These are phyloP conservation scores for Odonthalia washingtoniensis DNA, from an alignment of 31 red algal genomes.

Conservation along the genomic window DNA sequence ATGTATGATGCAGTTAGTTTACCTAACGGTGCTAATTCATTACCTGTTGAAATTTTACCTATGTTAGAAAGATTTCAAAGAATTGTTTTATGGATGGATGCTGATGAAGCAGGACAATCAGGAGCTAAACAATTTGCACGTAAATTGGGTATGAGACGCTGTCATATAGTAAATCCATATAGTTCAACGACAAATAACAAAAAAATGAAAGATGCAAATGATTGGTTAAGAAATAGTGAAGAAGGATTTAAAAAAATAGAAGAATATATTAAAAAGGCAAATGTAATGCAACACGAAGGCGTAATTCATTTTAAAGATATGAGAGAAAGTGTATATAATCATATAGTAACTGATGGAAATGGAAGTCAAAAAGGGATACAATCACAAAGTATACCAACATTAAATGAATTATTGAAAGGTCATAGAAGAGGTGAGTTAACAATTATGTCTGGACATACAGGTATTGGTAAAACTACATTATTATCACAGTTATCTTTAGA, in stretches of 20 bases:
- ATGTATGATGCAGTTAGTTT: conserved; percentile 71
- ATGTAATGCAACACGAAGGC: conserved; percentile 70
- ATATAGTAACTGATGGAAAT: conserved; percentile 50
- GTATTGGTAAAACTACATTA: conserved; percentile 96
- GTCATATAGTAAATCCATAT: conserved; percentile 42
- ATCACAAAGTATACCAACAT: conserved; percentile 64
- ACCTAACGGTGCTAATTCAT: conserved; percentile 84
- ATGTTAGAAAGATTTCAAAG: conserved; percentile 76
- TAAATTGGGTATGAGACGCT: conserved; percentile 85
- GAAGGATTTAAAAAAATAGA: conserved; percentile 65
- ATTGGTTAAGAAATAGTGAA: conserved; percentile 60
- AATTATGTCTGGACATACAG: conserved; percentile 90
- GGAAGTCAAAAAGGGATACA: conserved; percentile 59
- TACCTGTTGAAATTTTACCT: conserved; percentile 74
- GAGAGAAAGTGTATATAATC: conserved; percentile 66
- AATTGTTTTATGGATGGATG: conserved; percentile 94
- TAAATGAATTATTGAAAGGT: conserved; percentile 80
- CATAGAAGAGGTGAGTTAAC: conserved; percentile 90
- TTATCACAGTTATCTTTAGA: conserved; percentile 92
- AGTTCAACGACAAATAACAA: neutral
- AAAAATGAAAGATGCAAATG: conserved; percentile 90
- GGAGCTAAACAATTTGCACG: conserved; percentile 79
- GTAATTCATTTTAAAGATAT: conserved; percentile 79
- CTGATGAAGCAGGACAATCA: conserved; percentile 83
- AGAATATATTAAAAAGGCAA: conserved; percentile 43